Percentiles rank a stretch among this genome's conserved stretches.
Evolutionary conservation across 192 early-diverging fungal species (phyloP).

Genomic region (Coemansia sp.): DNA sequence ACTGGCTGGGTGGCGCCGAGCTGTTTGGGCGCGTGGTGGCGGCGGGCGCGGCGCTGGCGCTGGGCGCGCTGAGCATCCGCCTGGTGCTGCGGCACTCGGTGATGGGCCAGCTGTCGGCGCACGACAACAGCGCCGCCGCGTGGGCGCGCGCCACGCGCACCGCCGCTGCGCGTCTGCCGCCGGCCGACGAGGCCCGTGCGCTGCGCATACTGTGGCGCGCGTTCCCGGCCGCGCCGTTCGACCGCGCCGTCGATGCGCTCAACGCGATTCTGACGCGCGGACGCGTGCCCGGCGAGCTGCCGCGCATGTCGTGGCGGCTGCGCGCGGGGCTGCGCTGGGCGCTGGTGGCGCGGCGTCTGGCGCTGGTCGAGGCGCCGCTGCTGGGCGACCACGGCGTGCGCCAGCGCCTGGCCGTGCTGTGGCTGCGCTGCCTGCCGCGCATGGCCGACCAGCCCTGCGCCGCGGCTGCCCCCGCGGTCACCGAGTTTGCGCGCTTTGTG

Average conservation of each 20-base stretch:
- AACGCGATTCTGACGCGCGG: conserved; percentile 11
- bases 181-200: conserved; percentile 10
- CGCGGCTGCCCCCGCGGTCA: neutral
- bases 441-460: conserved; percentile 10
- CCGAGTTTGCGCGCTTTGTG: conserved; percentile 9
- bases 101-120: conserved; percentile 12
- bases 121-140: conserved; percentile 4
- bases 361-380: conserved; percentile 27
- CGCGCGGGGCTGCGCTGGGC: conserved; percentile 34
- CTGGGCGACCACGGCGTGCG: conserved; percentile 19
- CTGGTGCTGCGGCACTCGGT: conserved; percentile 22
- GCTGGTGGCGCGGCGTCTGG: conserved; percentile 27
- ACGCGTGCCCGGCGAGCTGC: neutral
- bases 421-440: conserved; percentile 25
- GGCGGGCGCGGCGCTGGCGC: neutral
- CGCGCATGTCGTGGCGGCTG: conserved; percentile 23
- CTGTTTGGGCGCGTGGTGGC: neutral
- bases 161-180: neutral
- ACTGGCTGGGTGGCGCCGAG: neutral
- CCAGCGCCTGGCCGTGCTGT: conserved; percentile 23
- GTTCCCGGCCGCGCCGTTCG: conserved; percentile 40
- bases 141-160: neutral
- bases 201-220: conserved; percentile 28
- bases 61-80: conserved; percentile 3
- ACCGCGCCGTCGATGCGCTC: conserved; percentile 28